Conservation (phyloP, 2,329 filamentous ascomycete genomes). For the Curvularia hawaiiensis region DNA sequence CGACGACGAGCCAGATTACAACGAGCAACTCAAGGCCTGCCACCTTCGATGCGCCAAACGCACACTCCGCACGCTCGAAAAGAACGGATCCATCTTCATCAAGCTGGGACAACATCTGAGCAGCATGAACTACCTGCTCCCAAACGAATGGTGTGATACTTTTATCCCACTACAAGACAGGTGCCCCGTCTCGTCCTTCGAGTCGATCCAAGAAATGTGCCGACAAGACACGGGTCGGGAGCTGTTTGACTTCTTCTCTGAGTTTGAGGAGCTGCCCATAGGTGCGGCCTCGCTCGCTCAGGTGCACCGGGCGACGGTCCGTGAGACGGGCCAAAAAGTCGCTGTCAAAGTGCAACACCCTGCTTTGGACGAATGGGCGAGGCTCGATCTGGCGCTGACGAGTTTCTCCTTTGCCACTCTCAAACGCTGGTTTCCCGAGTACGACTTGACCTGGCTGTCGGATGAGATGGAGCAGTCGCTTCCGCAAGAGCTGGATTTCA, state of each 20-base stretch:
- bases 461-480: conserved; percentile 91
- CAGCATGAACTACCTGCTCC: conserved; percentile 93
- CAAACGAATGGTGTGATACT: conserved; percentile 89
- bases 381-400: conserved; percentile 84
- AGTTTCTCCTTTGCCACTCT: conserved; percentile 86
- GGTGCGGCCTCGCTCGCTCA: conserved; percentile 94
- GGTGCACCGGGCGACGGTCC: conserved; percentile 85
- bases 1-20: conserved; percentile 67
- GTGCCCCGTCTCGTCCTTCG: conserved; percentile 88
- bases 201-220: conserved; percentile 88
- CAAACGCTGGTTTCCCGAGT: conserved; percentile 94
- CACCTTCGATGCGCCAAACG: conserved; percentile 92
- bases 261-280: conserved; percentile 80
- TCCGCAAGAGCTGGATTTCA: conserved; percentile 90
- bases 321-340: conserved; percentile 81
- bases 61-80: conserved; percentile 85
- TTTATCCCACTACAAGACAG: conserved; percentile 96
- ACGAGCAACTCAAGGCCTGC: conserved; percentile 76
- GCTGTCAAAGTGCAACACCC: conserved; percentile 98
- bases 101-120: conserved; percentile 96
- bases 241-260: conserved; percentile 82
- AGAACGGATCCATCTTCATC: conserved; percentile 98
- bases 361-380: conserved; percentile 84
- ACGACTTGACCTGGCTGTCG: conserved; percentile 95
- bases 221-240: conserved; percentile 77